Percentiles rank a stretch among this genome's conserved stretches.
These are phyloP conservation scores for Fusarium chaquense DNA, from an alignment of 2,329 filamentous ascomycete species.

Conservation along the genomic window DNA sequence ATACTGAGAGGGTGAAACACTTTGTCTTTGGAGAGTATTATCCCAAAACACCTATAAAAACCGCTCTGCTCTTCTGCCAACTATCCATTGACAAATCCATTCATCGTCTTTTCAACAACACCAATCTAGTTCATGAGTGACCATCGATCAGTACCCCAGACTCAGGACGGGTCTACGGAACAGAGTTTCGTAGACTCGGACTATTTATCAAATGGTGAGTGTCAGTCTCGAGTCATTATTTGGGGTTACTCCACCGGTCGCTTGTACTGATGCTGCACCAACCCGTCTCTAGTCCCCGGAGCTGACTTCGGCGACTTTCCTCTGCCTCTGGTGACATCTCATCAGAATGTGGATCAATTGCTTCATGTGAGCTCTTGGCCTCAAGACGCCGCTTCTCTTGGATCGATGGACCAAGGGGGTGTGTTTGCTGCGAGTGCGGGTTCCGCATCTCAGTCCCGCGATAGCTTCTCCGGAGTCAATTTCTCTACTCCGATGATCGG, in stretches of 20 bases:
- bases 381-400: slow-evolving; percentile 13
- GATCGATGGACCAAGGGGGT: slow-evolving; percentile 2
- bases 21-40: not conserved
- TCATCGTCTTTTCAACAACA: slow-evolving; percentile 3
- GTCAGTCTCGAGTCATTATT: slow-evolving; percentile 24
- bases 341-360: slow-evolving; percentile 22
- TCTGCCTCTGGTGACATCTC: not conserved
- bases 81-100: not conserved
- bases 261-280: slow-evolving; percentile 17
- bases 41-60: slow-evolving; percentile 23
- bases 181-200: slow-evolving; percentile 32
- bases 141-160: not conserved
- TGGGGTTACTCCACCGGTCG: slow-evolving; percentile 17
- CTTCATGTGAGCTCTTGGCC: not conserved
- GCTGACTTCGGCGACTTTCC: slow-evolving; percentile 19
- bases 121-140: slow-evolving; percentile 26
- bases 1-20: slow-evolving; percentile 7
- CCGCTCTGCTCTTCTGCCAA: not conserved
- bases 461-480: not conserved
- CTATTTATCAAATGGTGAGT: slow-evolving; percentile 32
- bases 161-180: slow-evolving; percentile 33
- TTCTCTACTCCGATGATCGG: not conserved
- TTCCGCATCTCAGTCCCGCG: not conserved
- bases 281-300: slow-evolving; percentile 8
- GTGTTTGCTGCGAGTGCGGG: not conserved